Conservation (phyloP, 148 eudicot genomes). For the Vaccinium darrowii region DNA sequence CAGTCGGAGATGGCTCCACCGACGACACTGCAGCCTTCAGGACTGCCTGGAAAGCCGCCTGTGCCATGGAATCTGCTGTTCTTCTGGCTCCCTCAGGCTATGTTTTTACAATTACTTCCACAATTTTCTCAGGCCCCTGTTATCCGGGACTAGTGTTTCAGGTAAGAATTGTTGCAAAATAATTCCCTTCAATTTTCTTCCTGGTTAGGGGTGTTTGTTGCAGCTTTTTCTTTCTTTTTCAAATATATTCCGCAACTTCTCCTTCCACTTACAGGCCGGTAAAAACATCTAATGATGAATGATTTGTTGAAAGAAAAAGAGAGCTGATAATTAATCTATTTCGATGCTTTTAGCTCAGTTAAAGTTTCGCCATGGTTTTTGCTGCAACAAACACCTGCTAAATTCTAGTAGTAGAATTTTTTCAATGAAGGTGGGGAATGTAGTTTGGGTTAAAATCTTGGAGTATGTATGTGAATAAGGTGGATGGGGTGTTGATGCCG, state of each 20-base stretch:
- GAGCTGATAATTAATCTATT: background rate
- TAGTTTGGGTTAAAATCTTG: background rate
- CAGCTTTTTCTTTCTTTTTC: background rate
- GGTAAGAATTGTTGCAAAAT: constrained; percentile 31
- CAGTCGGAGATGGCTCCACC: constrained; percentile 67
- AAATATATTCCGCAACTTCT: background rate
- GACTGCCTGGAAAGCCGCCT: constrained; percentile 88
- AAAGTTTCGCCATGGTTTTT: background rate
- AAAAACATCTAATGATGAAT: background rate
- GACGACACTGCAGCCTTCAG: constrained; percentile 79
- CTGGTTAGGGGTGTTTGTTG: background rate
- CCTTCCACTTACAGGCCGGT: background rate
- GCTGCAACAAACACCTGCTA: background rate
- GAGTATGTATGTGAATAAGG: constrained; percentile 27
- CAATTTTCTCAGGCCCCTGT: constrained; percentile 90
- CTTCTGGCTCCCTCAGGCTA: constrained; percentile 51
- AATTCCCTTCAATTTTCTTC: background rate
- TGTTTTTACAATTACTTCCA: constrained; percentile 67
- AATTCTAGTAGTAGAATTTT: background rate
- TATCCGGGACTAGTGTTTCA: constrained; percentile 75
- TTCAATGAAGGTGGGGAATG: no score
- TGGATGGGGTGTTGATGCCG: constrained; percentile 79
- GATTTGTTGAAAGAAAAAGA: background rate
- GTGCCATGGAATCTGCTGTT: constrained; percentile 61
- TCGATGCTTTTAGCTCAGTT: background rate